Conservation (phyloP, 768 basidiomycete genomes). For the Piloderma croceum region DNA sequence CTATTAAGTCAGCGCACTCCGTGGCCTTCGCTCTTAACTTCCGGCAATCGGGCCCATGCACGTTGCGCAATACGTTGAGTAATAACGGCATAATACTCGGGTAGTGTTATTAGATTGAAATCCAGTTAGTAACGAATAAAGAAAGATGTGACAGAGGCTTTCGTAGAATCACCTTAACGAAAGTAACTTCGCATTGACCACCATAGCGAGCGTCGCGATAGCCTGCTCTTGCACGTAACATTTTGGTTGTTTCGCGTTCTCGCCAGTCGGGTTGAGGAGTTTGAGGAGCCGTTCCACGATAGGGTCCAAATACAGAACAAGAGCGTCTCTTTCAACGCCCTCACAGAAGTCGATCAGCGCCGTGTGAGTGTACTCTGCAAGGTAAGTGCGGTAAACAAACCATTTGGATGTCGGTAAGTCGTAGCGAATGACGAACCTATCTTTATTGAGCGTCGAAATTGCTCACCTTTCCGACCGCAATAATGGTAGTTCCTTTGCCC, state of each 20-base stretch:
- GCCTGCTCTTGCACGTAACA: conserved; percentile 90
- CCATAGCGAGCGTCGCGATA: conserved; percentile 84
- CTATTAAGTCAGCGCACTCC: conserved; percentile 86
- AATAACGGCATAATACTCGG: conserved; percentile 75
- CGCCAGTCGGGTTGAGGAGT: conserved; percentile 52
- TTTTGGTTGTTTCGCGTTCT: conserved; percentile 34
- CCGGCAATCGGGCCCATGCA: conserved; percentile 58
- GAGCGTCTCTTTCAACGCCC: conserved; percentile 67
- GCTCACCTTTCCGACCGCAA: too few relatives aligned
- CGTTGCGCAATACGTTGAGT: conserved; percentile 67
- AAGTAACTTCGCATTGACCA: conserved; percentile 73
- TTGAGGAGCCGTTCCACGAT: conserved; percentile 45
- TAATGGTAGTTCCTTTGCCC: too few relatives aligned
- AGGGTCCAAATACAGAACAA: conserved; percentile 75
- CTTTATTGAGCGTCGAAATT: too few relatives aligned
- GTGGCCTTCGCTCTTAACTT: conserved; percentile 78
- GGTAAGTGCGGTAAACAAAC: neutral
- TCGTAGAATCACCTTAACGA: too few relatives aligned
- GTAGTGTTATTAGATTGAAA: conserved; percentile 49
- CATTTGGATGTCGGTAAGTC: neutral
- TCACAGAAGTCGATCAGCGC: conserved; percentile 90
- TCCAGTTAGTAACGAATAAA: conserved; percentile 7
- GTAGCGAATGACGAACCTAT: conserved; percentile 38
- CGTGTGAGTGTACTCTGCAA: conserved; percentile 83
- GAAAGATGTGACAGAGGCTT: conserved; percentile 1